phyloP scores from a whole-genome alignment of 1,284 basidiomycete species.

The Takashimella tepidaria region DNA sequence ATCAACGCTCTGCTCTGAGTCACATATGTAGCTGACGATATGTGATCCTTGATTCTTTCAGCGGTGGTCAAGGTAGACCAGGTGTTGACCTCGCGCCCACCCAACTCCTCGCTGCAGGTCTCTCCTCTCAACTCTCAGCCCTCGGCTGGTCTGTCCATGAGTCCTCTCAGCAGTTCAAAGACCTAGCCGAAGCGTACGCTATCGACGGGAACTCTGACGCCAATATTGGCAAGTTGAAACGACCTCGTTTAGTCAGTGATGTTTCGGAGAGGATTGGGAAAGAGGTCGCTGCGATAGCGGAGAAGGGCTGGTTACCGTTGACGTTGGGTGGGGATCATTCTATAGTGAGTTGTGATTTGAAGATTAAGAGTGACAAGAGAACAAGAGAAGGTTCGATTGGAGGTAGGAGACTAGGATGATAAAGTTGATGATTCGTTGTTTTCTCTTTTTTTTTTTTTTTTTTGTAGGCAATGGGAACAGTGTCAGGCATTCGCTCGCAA shows the following conservation, averaged over 20 bases:
- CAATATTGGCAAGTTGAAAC: constrained; percentile 81
- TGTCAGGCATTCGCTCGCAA: constrained; percentile 46
- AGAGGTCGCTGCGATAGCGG: constrained; percentile 67
- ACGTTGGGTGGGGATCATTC: constrained; percentile 98
- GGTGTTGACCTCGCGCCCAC: constrained; percentile 92
- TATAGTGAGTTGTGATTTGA: constrained; percentile 56
- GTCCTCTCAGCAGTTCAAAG: constrained; percentile 80
- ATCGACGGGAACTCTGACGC: constrained; percentile 54
- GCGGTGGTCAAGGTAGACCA: constrained; percentile 57
- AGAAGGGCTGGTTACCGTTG: constrained; percentile 74
- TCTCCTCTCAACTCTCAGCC: constrained; percentile 65
- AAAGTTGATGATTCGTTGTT: background rate
- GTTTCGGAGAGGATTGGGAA: constrained; percentile 77
- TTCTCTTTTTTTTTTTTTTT: background rate
- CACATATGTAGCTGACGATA: constrained; percentile 1
- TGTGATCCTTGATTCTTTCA: too few relatives aligned
- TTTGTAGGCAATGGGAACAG: constrained; percentile 77
- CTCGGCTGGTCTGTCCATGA: constrained; percentile 89
- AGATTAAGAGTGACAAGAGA: constrained; percentile 1
- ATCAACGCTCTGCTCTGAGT: constrained; percentile 1
- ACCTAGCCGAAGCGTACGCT: constrained; percentile 51
- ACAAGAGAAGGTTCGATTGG: too few relatives aligned
- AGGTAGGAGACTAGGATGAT: background rate
- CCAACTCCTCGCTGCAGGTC: constrained; percentile 75
- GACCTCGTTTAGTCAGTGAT: constrained; percentile 76